Conservation (phyloP, 306 rosid genomes). For the Vigna unguiculata region DNA sequence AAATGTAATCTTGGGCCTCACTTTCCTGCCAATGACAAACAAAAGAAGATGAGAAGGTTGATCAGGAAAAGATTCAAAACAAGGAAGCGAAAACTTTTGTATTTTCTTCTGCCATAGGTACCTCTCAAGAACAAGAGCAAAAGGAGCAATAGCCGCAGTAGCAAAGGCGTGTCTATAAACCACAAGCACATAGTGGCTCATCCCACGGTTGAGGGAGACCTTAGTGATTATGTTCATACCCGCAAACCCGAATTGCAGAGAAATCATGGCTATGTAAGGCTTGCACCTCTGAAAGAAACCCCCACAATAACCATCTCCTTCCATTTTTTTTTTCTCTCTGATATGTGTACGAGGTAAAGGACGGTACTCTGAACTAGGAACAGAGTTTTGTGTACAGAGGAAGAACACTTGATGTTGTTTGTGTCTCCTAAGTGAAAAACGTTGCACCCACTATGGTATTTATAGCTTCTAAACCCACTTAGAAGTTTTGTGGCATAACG, state of each 20-base stretch:
- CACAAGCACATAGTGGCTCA: constrained; percentile 93
- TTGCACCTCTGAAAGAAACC: constrained; percentile 60
- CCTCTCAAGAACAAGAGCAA: constrained; percentile 93
- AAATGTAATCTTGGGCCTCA: constrained; percentile 83
- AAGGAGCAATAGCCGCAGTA: constrained; percentile 84
- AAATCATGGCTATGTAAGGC: constrained; percentile 90
- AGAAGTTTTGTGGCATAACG: background rate
- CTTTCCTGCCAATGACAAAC: constrained; percentile 61
- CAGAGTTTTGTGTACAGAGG: constrained; percentile 50
- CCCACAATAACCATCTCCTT: constrained; percentile 48
- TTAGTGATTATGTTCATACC: constrained; percentile 94
- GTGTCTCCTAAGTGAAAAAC: constrained; percentile 57
- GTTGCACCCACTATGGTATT: constrained; percentile 43
- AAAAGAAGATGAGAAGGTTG: background rate
- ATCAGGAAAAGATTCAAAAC: constrained; percentile 37
- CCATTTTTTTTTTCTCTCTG: constrained; percentile 45
- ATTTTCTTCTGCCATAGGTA: constrained; percentile 31
- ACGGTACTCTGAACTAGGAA: constrained; percentile 2
- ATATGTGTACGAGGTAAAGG: constrained; percentile 10
- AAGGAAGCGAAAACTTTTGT: background rate
- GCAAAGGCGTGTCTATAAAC: constrained; percentile 95
- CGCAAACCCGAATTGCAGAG: constrained; percentile 89
- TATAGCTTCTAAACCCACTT: constrained; percentile 43
- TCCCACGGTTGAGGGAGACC: constrained; percentile 85
- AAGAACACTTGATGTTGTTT: constrained; percentile 55